phyloP scores from a whole-genome alignment of 495 filamentous ascomycete genomes.

The Platismatia glauca region DNA sequence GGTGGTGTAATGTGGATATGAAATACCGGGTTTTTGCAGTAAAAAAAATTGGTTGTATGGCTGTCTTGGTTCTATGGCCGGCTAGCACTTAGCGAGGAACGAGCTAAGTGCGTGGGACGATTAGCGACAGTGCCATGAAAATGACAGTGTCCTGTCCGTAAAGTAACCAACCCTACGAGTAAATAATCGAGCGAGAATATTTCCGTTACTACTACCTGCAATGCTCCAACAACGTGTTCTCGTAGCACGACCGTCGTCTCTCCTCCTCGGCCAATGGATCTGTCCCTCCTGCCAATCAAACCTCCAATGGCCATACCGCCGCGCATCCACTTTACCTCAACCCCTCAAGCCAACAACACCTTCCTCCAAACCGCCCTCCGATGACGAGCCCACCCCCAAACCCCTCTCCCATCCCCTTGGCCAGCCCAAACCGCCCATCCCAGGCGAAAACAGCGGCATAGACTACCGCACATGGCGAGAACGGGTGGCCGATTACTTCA shows the following conservation, averaged over 20 bases:
- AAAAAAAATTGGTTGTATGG: too few species aligned
- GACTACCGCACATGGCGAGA: conserved; percentile 58
- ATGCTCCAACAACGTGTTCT: conserved; percentile 10
- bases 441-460: conserved; percentile 72
- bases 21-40: too few species aligned
- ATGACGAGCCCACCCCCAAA: conserved; percentile 55
- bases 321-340: background rate
- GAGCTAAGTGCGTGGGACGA: too few species aligned
- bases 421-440: conserved; percentile 55
- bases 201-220: background rate
- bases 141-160: conserved; percentile 9
- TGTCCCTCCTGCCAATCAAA: conserved; percentile 14
- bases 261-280: conserved; percentile 7
- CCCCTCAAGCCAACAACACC: conserved; percentile 4
- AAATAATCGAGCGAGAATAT: background rate
- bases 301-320: conserved; percentile 7
- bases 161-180: background rate
- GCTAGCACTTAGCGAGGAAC: too few species aligned
- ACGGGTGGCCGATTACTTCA: conserved; percentile 68
- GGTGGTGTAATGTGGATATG: too few species aligned
- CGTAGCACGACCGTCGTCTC: background rate
- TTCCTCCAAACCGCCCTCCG: too few species aligned
- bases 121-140: too few species aligned
- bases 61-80: too few species aligned
- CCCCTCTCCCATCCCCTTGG: conserved; percentile 75